Percentiles rank a stretch among this genome's conserved stretches.
These are phyloP conservation scores for Eucalyptus lansdowneana DNA, from an alignment of 345 rosid genomes.

Conservation along the genomic window DNA sequence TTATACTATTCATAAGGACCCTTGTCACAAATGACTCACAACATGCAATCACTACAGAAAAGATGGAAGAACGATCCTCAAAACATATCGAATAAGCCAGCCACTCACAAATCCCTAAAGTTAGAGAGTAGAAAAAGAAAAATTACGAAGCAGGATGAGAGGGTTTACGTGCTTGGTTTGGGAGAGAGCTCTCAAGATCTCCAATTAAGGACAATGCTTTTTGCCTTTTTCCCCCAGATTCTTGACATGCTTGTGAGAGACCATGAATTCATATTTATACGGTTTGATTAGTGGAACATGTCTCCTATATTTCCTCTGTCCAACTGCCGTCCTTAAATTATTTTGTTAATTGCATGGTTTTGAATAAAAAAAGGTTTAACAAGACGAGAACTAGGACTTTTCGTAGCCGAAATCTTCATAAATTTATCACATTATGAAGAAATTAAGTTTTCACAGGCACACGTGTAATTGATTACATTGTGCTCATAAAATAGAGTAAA, in stretches of 20 bases:
- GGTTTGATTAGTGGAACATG: not conserved
- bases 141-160: not conserved
- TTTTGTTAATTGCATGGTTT: not conserved
- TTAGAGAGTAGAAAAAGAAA: not conserved
- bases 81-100: not conserved
- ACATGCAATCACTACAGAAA: not conserved
- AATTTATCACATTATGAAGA: not conserved
- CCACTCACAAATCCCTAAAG: not conserved
- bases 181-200: not conserved
- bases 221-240: not conserved
- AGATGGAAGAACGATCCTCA: not conserved
- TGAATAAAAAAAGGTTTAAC: not conserved
- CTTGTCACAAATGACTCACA: not conserved
- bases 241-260: not conserved
- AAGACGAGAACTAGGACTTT: not conserved
- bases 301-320: not conserved
- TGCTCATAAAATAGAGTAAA: not conserved
- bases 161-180: not conserved
- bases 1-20: not conserved
- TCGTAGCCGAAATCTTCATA: not conserved
- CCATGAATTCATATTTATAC: not conserved
- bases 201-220: not conserved
- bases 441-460: not conserved
- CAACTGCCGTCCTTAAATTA: not conserved
- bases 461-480: accelerated